phyloP scores from a whole-genome alignment of 2,329 filamentous ascomycete genomes.

The Pseudogymnoascus sp. region DNA sequence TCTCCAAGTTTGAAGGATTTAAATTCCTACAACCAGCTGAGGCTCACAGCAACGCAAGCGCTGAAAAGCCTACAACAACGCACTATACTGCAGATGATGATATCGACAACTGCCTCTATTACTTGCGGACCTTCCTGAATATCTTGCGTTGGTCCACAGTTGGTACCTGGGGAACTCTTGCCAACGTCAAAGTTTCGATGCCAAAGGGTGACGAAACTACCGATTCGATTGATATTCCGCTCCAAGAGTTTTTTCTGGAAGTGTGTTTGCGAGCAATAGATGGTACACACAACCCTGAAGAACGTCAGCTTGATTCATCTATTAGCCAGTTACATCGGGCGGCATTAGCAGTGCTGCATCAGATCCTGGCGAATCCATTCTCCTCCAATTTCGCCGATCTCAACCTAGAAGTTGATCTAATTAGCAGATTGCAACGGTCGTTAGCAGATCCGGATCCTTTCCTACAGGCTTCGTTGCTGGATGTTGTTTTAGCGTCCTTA shows the following conservation, averaged over 20 bases:
- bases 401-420: constrained; percentile 62
- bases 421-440: constrained; percentile 57
- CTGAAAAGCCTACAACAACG: constrained; percentile 16
- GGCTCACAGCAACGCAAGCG: constrained; percentile 13
- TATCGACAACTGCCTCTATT: constrained; percentile 68
- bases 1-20: constrained; percentile 49
- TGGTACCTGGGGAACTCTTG: constrained; percentile 61
- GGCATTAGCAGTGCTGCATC: constrained; percentile 61
- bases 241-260: constrained; percentile 61
- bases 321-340: constrained; percentile 62
- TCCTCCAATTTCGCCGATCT: constrained; percentile 50
- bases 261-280: constrained; percentile 57
- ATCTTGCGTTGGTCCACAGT: constrained; percentile 62
- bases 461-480: constrained; percentile 69
- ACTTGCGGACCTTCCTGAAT: constrained; percentile 65
- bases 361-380: constrained; percentile 58
- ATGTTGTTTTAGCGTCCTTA: constrained; percentile 66
- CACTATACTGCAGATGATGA: constrained; percentile 53
- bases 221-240: constrained; percentile 44
- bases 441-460: constrained; percentile 56
- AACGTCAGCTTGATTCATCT: constrained; percentile 36
- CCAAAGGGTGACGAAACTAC: constrained; percentile 38
- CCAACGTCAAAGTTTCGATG: constrained; percentile 49
- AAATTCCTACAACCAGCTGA: constrained; percentile 39
- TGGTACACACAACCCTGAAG: constrained; percentile 31